Conservation (phyloP, 78 protist genomes). For the Emiliania huxleyi region DNA sequence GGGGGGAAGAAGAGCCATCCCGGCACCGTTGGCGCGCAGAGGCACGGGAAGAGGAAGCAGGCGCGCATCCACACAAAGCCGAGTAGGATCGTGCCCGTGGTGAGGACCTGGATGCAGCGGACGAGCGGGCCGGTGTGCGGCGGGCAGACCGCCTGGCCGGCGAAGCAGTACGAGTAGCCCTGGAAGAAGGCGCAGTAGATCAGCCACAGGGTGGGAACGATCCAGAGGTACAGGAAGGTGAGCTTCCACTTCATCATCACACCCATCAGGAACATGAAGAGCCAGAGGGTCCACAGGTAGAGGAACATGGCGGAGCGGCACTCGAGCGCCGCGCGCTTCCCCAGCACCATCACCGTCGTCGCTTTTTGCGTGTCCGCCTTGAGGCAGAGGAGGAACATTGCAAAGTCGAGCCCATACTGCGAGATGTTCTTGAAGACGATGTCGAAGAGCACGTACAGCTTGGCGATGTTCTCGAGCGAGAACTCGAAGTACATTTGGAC, state of each 20-base stretch:
- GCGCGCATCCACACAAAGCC: neutral
- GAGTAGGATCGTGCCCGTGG: neutral
- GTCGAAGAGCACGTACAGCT: neutral
- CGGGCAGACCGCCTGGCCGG: neutral
- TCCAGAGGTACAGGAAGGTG: neutral
- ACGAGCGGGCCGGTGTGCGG: neutral
- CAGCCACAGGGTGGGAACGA: neutral
- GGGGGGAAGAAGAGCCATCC: too few species aligned
- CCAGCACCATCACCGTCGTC: neutral
- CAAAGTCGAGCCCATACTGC: neutral
- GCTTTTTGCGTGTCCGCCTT: neutral
- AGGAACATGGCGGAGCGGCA: neutral
- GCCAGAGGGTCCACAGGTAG: neutral
- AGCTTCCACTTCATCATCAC: neutral
- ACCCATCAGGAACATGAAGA: neutral
- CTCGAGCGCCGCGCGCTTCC: neutral
- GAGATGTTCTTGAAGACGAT: neutral
- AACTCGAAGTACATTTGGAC: neutral
- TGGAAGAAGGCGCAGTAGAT: neutral
- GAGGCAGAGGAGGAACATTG: neutral
- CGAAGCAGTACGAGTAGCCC: neutral
- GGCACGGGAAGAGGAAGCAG: neutral
- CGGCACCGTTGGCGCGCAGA: neutral
- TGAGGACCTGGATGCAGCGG: neutral
- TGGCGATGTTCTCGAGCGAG: neutral